These are phyloP conservation scores for Sanghuangporus sanghuang DNA, from an alignment of 1,284 basidiomycete genomes.

Conservation along the genomic window DNA sequence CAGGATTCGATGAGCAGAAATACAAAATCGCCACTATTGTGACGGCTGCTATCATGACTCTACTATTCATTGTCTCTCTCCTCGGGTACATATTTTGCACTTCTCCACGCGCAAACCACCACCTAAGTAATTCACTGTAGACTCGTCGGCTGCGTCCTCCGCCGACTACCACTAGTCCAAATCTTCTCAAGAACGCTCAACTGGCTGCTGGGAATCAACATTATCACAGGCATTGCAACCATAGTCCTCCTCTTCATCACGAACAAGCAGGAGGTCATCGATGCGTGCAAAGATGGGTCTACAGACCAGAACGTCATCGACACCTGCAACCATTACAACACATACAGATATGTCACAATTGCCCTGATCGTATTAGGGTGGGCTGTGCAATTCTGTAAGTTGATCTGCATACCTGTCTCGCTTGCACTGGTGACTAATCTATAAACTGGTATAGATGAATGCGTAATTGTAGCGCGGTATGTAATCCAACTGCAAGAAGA, in stretches of 20 bases:
- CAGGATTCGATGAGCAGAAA: neutral
- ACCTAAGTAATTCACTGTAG: neutral
- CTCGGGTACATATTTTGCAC: slow-evolving; percentile 18
- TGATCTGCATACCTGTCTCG: neutral
- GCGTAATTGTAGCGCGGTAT: slow-evolving; percentile 17
- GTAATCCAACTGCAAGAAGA: slow-evolving; percentile 16
- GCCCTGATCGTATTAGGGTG: slow-evolving; percentile 4
- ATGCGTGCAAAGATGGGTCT: slow-evolving; percentile 8
- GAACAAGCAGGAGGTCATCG: slow-evolving; percentile 2
- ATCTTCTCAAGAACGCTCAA: slow-evolving; percentile 20
- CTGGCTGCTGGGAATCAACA: slow-evolving; percentile 10
- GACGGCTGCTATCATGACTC: slow-evolving; percentile 17
- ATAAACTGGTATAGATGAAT: slow-evolving; percentile 4
- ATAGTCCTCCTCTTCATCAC: slow-evolving; percentile 6
- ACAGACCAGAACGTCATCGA: slow-evolving; percentile 12
- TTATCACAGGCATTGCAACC: slow-evolving; percentile 1
- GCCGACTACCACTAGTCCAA: slow-evolving; percentile 21
- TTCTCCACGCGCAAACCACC: neutral
- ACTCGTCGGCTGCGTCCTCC: slow-evolving; percentile 23
- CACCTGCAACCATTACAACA: slow-evolving; percentile 7
- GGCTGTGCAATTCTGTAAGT: slow-evolving; percentile 15
- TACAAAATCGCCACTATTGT: slow-evolving; percentile 16
- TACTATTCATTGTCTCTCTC: slow-evolving; percentile 20
- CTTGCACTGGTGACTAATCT: neutral
- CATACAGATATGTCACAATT: neutral